phyloP scores from a whole-genome alignment of 2,329 filamentous ascomycete genomes.

The Allantophomopsis cytisporea region DNA sequence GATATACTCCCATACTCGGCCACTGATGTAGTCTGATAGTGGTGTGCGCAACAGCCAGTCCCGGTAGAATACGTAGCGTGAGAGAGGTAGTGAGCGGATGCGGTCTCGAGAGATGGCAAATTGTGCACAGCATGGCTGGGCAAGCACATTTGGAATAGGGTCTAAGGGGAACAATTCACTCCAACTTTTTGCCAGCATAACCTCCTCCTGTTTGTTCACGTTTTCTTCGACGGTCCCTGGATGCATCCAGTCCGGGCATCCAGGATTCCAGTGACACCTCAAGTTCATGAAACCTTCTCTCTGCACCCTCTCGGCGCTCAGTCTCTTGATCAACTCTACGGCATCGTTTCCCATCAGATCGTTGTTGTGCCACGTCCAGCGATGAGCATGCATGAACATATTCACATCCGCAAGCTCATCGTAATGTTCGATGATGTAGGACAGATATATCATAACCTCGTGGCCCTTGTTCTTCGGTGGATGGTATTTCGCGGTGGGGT shows the following conservation, averaged over 20 bases:
- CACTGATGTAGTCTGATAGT: slow-evolving; percentile 37
- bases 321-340: slow-evolving; percentile 3
- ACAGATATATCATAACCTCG: slow-evolving; percentile 18
- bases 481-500: slow-evolving; percentile 23
- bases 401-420: slow-evolving; percentile 27
- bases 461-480: slow-evolving; percentile 32
- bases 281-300: slow-evolving; percentile 44
- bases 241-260: slow-evolving; percentile 45
- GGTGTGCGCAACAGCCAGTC: slow-evolving; percentile 43
- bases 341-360: slow-evolving; percentile 6
- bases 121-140: slow-evolving; percentile 48
- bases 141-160: slow-evolving; percentile 32
- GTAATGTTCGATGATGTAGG: slow-evolving; percentile 51
- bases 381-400: slow-evolving; percentile 27
- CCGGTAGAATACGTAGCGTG: slow-evolving; percentile 40
- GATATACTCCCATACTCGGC: slow-evolving; percentile 47
- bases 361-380: slow-evolving; percentile 23
- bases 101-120: slow-evolving; percentile 43
- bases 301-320: slow-evolving; percentile 19
- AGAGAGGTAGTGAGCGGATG: slow-evolving; percentile 29
- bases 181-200: slow-evolving; percentile 29
- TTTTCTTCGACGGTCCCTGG: slow-evolving; percentile 24
- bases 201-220: slow-evolving; percentile 29
- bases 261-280: slow-evolving; percentile 40
- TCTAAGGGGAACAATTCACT: slow-evolving; percentile 29